Base-by-base conservation (phyloP, 2,329 filamentous ascomycete genomes). In the Onygena corvina region DNA sequence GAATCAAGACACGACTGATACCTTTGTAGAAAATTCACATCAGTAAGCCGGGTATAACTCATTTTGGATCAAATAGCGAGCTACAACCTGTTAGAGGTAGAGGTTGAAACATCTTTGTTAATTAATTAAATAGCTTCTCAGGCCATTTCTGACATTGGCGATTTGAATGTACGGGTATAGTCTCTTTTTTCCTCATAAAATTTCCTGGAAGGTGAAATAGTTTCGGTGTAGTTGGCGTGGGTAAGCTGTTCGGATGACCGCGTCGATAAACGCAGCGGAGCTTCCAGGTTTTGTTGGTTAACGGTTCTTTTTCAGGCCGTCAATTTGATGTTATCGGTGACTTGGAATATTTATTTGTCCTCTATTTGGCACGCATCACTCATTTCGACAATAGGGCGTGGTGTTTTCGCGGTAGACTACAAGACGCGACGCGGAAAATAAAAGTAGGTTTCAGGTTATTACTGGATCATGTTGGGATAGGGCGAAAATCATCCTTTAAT, bases 141-240 rank as follows among this genome's bases (percentile, higher is more conserved):
- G 57, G 59, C 61, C 61, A 64, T 51, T 65, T 61, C 50, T 63
- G 60, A 46, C 61, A 64, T 20, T 59, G 54, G 44, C 59, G 52
- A 35, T 61, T 36, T 1, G 53, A 53, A 44, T 56, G 48, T 27
- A 49, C 38, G 6, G 59, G 60, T 56, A 60, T n/a, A 65, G 49
- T 42, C 57, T 47, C 16, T 48, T 57, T 2, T 56, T 21, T 18
- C 60, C 58, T 63, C 44, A 35, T 62, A 64, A 46, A 64, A 60
- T 52, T 64, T 64, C 48, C 58, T 57, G 7, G 61, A 60, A 31
- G 57, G 52, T 25, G 54, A 53, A 2, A 61, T 53, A 3, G 11
- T 42, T 23, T 49, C 52, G 20, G 50, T 21, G 40, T 59, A 57
- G 46, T 59, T 56, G 1, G 33, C 49, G 8, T 52, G 44, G 6